Base-by-base conservation (phyloP, 106 monocot species). In the Platanthera zijinensis region DNA sequence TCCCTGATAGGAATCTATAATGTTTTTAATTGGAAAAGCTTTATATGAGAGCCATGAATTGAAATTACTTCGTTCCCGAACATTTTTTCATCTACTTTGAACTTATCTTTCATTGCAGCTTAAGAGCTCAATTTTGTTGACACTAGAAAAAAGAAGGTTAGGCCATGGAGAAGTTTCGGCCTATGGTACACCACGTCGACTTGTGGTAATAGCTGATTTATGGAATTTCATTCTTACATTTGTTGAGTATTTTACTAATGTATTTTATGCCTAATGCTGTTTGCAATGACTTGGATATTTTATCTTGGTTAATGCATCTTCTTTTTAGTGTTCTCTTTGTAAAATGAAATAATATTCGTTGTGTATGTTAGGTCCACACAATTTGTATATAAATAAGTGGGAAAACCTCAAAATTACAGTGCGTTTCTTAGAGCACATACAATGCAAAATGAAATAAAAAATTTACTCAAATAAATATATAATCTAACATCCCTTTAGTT, bases 141-240 rank as follows among this genome's bases (percentile, higher is more conserved):
- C 68, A 51, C 74, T 97, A 64, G 78, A 86, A 74, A 91, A 91
- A 78, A 80, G 74, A 53, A 84, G 91, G 85, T 82, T 97, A 56
- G 69, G 48, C 48, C 84, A 93, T 80, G 93, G 87, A 30, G 66
- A 89, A 80, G 79, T 97, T 13, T 69, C 77, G 46, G 76, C 89
- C 78, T 82, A 81, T 83, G 89, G 93, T 78, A 93, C 96, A 66
- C 96, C 96, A 52, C 89, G 96, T 32, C 85, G 96, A 56, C 22
- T 93, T 78, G 87, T 89, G 96, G 96, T 97, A 93, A 73, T 72
- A 47, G 5, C 72, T 80, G 52, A 32, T 50, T 76, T 66, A 50
- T 71, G 74, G 52, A 50, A 28, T 63, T 79, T 8, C 51, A 22
- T 69, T 19, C 6, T 21, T 47, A 67, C 21, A 30, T 50, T 50